Base-by-base conservation (phyloP, 495 filamentous ascomycete species). In the Astrothelium macrocarpum region DNA sequence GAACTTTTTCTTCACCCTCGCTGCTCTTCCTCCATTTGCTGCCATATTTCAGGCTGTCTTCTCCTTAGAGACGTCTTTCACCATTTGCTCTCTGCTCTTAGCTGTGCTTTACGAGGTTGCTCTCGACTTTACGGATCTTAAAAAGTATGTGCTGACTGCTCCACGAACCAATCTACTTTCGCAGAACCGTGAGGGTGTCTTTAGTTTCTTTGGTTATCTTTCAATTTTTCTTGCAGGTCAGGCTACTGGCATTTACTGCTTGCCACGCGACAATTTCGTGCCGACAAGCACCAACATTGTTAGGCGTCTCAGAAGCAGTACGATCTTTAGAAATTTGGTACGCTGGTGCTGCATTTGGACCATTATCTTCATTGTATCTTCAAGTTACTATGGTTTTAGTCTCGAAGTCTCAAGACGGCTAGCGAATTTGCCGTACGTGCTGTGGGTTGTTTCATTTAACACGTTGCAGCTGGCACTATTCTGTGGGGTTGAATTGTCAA, bases 1-100 rank as follows among this genome's bases (percentile, higher is more conserved):
- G 94, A 99, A 99, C 74, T 99, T 99, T 74, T 99, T 99, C 78
- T 97, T 99, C 75, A 99, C 94, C 0, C 78, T 99, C 12, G 93
- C 86, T 2, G 83, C 97, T 29, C 75, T 99, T 34, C 90, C 92
- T 1, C 91, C 91, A 2, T 94, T 94, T 67, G 84, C 95, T 60
- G 92, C 93, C n/a, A 72, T 96, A 0, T 90, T 94, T 61, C 88
- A 92, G 65, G 83, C 86, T 0, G 71, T 81, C 10, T 77, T 86
- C 36, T 71, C 71, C 2, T 59, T 82, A 65, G 77, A 91, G 32
- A 89, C 86, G 1, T 92, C 87, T 1, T 92, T 89, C 65, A 86
- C 89, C 32, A 74, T 81, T 10, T 79, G 96, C 12, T 82, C 90
- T 1, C 70, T 95, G 28, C 69, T 85, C 0, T 75, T 94, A 2